phyloP scores from a whole-genome alignment of 257 asterid genomes.

The Rubia yunnanensis region DNA sequence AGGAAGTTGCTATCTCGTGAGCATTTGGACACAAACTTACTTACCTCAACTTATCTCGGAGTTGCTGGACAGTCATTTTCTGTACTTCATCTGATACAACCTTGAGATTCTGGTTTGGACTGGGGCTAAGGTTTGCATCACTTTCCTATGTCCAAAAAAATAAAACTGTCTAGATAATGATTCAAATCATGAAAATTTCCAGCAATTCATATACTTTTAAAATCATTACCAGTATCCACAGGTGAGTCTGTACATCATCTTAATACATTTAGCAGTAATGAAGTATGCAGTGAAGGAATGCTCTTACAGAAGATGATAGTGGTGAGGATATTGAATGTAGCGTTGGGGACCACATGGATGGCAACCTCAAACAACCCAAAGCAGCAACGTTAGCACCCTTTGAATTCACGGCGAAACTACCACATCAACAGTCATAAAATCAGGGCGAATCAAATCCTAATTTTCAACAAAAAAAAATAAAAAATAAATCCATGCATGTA shows the following conservation, averaged over 20 bases:
- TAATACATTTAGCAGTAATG: not conserved
- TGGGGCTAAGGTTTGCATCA: not conserved
- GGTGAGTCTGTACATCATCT: not conserved
- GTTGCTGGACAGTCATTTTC: slow-evolving; percentile 59
- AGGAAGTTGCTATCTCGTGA: not conserved
- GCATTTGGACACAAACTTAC: not conserved
- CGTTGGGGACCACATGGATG: slow-evolving; percentile 41
- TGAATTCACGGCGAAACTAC: slow-evolving; percentile 31
- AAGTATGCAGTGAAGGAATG: slow-evolving; percentile 13
- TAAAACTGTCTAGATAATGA: too few species aligned
- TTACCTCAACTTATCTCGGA: slow-evolving; percentile 58
- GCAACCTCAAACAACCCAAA: slow-evolving; percentile 19
- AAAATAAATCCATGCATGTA: not conserved
- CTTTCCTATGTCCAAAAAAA: slow-evolving; percentile 24
- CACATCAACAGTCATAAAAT: not conserved
- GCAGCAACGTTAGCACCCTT: slow-evolving; percentile 20
- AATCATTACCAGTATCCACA: not conserved
- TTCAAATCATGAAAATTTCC: not conserved
- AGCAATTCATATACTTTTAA: not conserved
- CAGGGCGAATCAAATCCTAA: slow-evolving; percentile 12
- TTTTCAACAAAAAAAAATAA: not conserved
- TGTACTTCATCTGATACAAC: slow-evolving; percentile 35
- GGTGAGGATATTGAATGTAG: slow-evolving; percentile 26
- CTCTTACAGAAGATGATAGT: slow-evolving; percentile 21
- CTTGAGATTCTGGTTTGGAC: slow-evolving; percentile 25